Percentiles rank a stretch among this genome's conserved stretches.
Conservation (phyloP, 768 basidiomycete species). For the Boletus rufocinnamomeus region DNA sequence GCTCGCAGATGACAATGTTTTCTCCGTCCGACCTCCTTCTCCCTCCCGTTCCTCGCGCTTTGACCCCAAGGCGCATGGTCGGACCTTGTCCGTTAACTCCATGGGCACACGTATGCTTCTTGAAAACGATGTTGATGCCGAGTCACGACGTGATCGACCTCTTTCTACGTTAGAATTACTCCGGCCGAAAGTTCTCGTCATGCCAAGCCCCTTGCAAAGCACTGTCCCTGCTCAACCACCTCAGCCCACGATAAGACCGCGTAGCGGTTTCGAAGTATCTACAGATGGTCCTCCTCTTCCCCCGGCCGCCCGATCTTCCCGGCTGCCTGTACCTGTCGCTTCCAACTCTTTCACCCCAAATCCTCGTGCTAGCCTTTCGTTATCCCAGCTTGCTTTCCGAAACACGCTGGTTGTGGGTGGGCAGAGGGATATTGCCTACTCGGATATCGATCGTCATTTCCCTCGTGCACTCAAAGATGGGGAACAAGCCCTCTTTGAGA, state of each 20-base stretch:
- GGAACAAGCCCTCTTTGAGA: constrained; percentile 63
- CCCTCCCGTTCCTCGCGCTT: constrained; percentile 65
- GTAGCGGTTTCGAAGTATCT: constrained; percentile 63
- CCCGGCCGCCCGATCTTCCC: constrained; percentile 63
- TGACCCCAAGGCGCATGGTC: constrained; percentile 75
- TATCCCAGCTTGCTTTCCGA: constrained; percentile 86
- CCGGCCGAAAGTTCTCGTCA: constrained; percentile 89
- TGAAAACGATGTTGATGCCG: constrained; percentile 49
- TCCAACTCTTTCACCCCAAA: constrained; percentile 80
- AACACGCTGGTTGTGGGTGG: constrained; percentile 75
- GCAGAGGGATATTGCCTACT: constrained; percentile 60
- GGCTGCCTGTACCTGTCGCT: constrained; percentile 42
- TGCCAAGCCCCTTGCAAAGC: constrained; percentile 85
- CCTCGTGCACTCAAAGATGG: constrained; percentile 79
- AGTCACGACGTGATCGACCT: constrained; percentile 49
- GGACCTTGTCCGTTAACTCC: constrained; percentile 65
- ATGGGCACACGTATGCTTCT: constrained; percentile 64
- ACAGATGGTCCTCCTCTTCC: constrained; percentile 72
- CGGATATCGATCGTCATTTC: constrained; percentile 59
- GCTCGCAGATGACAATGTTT: constrained; percentile 57
- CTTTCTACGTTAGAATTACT: constrained; percentile 79
- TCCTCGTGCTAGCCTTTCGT: constrained; percentile 66
- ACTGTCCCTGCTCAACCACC: constrained; percentile 37
- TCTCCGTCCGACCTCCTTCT: constrained; percentile 67
- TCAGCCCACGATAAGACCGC: constrained; percentile 36